A percentile compares a stretch with the other conserved stretches of the same genome.
Conservation (phyloP, 108 stramenopile species). For the Nitzschia sp. region DNA sequence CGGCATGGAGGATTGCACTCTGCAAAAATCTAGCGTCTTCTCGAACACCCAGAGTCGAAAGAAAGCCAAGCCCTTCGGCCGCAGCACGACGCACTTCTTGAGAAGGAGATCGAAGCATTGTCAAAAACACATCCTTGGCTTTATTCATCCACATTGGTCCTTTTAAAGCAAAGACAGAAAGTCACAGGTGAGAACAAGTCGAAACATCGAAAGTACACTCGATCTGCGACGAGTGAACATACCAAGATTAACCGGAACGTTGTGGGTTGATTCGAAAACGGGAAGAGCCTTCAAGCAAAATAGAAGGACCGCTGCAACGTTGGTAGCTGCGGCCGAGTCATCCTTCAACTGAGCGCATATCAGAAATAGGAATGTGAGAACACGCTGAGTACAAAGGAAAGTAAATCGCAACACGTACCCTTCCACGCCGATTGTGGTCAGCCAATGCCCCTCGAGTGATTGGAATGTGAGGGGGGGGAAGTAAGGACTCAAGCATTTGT, state of each 20-base stretch:
- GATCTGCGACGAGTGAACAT: no score
- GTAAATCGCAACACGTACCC: constrained; percentile 17
- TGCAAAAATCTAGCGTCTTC: constrained; percentile 85
- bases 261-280: constrained; percentile 72
- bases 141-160: constrained; percentile 84
- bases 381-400: not conserved
- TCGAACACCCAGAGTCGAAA: constrained; percentile 78
- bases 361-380: not conserved
- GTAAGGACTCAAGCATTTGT: constrained; percentile 57
- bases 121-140: constrained; percentile 68
- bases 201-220: no score
- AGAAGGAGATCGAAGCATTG: constrained; percentile 64
- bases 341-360: constrained; percentile 55
- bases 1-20: constrained; percentile 74
- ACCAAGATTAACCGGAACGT: constrained; percentile 71
- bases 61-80: constrained; percentile 74
- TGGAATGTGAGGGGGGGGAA: constrained; percentile 34
- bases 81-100: constrained; percentile 71
- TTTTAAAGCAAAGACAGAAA: no score
- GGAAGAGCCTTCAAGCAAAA: constrained; percentile 80
- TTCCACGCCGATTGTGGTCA: constrained; percentile 29
- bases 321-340: constrained; percentile 57
- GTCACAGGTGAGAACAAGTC: no score
- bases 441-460: not conserved
- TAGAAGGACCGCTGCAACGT: constrained; percentile 69